These are phyloP conservation scores for Medicago ruthenica DNA, from an alignment of 306 rosid species.

Conservation along the genomic window DNA sequence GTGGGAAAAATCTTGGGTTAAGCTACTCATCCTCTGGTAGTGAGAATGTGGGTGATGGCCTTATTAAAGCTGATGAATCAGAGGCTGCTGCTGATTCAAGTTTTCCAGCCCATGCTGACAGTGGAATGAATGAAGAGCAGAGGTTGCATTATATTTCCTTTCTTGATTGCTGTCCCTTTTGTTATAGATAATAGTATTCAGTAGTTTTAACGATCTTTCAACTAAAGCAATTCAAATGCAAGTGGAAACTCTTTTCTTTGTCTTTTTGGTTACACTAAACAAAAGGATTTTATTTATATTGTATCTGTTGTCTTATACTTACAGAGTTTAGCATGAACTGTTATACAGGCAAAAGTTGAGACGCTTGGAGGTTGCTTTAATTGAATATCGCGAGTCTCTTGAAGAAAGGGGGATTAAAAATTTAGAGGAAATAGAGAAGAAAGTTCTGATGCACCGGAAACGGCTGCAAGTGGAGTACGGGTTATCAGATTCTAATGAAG, in stretches of 20 bases:
- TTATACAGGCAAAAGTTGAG: conserved; percentile 88
- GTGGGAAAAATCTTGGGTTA: conserved; percentile 74
- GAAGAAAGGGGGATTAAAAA: conserved; percentile 87
- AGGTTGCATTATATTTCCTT: conserved; percentile 58
- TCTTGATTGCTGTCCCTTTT: conserved; percentile 33
- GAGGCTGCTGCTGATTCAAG: conserved; percentile 75
- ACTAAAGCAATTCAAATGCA: conserved; percentile 23
- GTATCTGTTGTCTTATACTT: conserved; percentile 35
- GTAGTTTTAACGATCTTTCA: conserved; percentile 25
- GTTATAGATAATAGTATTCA: background rate
- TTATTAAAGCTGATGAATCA: conserved; percentile 67
- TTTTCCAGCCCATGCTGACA: conserved; percentile 62
- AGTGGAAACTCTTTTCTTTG: background rate
- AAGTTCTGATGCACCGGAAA: conserved; percentile 65
- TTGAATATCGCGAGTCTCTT: conserved; percentile 93
- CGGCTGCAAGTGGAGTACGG: conserved; percentile 82
- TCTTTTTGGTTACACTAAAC: background rate
- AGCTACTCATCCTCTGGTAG: conserved; percentile 98
- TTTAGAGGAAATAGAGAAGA: conserved; percentile 82
- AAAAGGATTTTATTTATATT: conserved; percentile 11
- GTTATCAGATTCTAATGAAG: conserved; percentile 71
- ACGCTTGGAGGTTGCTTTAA: conserved; percentile 91
- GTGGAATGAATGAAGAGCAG: conserved; percentile 93
- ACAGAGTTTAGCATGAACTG: conserved; percentile 35
- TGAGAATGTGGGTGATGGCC: conserved; percentile 83